Conservation (phyloP, 176 grass and related monocot genomes). For the bread wheat (Triticum aestivum) region IWGSC_CS_RefSeq_v2.1 NC_057795.1:257030629-257031128, state of each 20-base stretch:
- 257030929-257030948: background rate
- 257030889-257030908: background rate
- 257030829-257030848: background rate
- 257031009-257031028: too few species aligned
- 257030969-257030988: background rate
- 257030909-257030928: background rate
- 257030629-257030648: background rate
- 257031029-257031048: too few species aligned
- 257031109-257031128: too few species aligned
- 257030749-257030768: background rate
- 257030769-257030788: background rate
- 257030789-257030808: background rate
- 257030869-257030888: background rate
- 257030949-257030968: background rate
- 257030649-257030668: too few species aligned
- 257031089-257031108: too few species aligned
- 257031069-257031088: too few species aligned
- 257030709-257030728: background rate
- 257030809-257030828: background rate
- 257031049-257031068: too few species aligned
- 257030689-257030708: background rate
- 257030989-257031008: too few species aligned
- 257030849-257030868: background rate
- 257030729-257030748: background rate
- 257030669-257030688: background rate